Evolutionary conservation across 345 rosid genomes (phyloP).

Genomic region (Eutrema japonicum): DNA sequence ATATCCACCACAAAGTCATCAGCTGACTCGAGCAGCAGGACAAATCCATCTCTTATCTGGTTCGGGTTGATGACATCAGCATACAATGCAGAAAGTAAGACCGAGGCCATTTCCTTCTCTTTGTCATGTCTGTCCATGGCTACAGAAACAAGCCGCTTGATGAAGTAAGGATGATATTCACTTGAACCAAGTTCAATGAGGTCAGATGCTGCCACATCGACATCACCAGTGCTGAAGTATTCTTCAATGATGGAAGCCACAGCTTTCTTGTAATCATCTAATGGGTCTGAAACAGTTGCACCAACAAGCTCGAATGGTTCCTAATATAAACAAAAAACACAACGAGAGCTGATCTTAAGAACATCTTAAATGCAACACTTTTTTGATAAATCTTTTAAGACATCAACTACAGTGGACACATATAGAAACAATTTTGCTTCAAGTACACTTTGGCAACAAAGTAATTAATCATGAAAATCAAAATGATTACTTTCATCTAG

Average conservation of each 20-base stretch:
- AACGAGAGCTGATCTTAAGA: constrained; percentile 4
- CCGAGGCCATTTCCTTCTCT: constrained; percentile 99
- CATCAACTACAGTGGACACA: background rate
- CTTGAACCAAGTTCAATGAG: constrained; percentile 88
- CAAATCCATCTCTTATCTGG: constrained; percentile 85
- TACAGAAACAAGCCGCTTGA: constrained; percentile 89
- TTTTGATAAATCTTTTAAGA: background rate
- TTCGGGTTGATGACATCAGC: constrained; percentile 81
- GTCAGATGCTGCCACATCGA: constrained; percentile 80
- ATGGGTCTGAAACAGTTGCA: constrained; percentile 74
- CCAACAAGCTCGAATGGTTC: constrained; percentile 85
- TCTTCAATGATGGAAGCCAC: constrained; percentile 79
- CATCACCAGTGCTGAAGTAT: constrained; percentile 88
- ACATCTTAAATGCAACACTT: background rate
- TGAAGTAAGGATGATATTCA: constrained; percentile 81
- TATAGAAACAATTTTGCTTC: background rate
- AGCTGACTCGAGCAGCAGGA: constrained; percentile 86
- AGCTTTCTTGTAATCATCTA: constrained; percentile 89
- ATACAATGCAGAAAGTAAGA: constrained; percentile 77
- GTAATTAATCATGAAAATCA: background rate
- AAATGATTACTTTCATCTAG: background rate
- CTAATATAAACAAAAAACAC: constrained; percentile 39
- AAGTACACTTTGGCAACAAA: constrained; percentile 3
- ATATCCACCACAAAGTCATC: constrained; percentile 92
- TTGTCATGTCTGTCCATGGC: constrained; percentile 96